Evolutionary conservation across 257 asterid genomes (phyloP).

Genomic region (Galeopsis tetrahit): DNA sequence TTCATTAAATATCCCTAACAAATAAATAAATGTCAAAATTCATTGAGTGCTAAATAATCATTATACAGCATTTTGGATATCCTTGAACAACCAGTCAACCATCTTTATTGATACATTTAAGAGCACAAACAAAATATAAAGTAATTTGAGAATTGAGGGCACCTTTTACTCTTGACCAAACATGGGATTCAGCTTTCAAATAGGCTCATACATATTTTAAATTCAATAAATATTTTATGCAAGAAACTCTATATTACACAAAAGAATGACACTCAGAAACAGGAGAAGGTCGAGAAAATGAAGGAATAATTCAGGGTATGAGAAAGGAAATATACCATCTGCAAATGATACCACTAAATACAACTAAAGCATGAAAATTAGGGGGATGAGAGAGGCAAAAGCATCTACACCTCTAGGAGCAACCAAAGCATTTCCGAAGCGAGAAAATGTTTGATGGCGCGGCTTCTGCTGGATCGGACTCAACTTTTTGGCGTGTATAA

Average conservation of each 20-base stretch:
- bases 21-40: too few species aligned
- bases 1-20: too few species aligned
- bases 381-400: constrained; percentile 9
- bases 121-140: too few species aligned
- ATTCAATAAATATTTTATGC: neutral
- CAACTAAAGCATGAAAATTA: constrained; percentile 29
- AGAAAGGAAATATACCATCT: constrained; percentile 4
- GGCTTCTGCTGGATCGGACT: constrained; percentile 48
- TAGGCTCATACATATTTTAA: neutral
- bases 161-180: too few species aligned
- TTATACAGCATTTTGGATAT: too few species aligned
- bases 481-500: constrained; percentile 63
- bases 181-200: too few species aligned
- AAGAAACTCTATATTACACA: constrained; percentile 17
- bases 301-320: constrained; percentile 7
- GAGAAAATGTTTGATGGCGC: constrained; percentile 58
- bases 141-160: neutral
- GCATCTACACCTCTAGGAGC: constrained; percentile 56
- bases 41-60: too few species aligned
- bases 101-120: neutral
- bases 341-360: neutral
- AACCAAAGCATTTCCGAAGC: constrained; percentile 77
- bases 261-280: constrained; percentile 2
- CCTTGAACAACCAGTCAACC: too few species aligned
- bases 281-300: neutral